A percentile compares a stretch with the other conserved stretches of the same genome.
Conservation (phyloP, 2,329 filamentous ascomycete species). For the Clonostachys chloroleuca region DNA sequence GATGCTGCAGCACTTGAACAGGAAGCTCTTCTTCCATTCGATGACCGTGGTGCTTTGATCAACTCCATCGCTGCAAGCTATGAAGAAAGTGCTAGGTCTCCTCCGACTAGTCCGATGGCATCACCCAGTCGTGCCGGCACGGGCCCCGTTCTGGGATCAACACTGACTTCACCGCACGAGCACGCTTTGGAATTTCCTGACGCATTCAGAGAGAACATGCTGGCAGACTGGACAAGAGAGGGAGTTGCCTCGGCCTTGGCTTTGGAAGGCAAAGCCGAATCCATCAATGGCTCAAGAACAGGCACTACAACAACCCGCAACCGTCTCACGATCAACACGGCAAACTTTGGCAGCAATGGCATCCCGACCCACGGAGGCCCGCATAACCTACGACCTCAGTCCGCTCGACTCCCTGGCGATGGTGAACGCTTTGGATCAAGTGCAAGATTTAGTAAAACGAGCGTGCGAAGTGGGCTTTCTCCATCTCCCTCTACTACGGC, state of each 20-base stretch:
- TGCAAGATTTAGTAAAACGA: constrained; percentile 47
- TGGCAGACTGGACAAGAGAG: constrained; percentile 77
- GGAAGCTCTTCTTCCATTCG: constrained; percentile 69
- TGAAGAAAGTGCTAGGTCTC: constrained; percentile 54
- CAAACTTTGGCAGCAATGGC: constrained; percentile 31
- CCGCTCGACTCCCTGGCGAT: constrained; percentile 30
- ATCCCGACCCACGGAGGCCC: constrained; percentile 33
- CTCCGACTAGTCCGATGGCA: constrained; percentile 63
- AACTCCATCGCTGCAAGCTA: constrained; percentile 73
- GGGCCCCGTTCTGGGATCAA: constrained; percentile 54
- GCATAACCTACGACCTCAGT: constrained; percentile 44
- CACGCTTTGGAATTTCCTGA: constrained; percentile 52
- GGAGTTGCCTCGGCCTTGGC: constrained; percentile 63
- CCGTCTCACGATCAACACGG: constrained; percentile 52
- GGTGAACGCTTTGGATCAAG: constrained; percentile 22
- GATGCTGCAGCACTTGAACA: constrained; percentile 51
- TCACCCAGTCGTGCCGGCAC: constrained; percentile 58
- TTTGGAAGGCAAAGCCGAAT: constrained; percentile 66
- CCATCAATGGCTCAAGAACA: constrained; percentile 69
- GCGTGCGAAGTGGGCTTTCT: constrained; percentile 46
- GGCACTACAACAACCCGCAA: constrained; percentile 52
- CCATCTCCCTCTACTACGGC: constrained; percentile 35
- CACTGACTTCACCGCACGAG: constrained; percentile 31
- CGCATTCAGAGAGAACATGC: constrained; percentile 69
- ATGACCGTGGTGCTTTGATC: constrained; percentile 67